A percentile compares a stretch with the other conserved stretches of the same genome.
These are phyloP conservation scores for Starmerella kuoi DNA, from an alignment of 805 yeast species.

Conservation along the genomic window DNA sequence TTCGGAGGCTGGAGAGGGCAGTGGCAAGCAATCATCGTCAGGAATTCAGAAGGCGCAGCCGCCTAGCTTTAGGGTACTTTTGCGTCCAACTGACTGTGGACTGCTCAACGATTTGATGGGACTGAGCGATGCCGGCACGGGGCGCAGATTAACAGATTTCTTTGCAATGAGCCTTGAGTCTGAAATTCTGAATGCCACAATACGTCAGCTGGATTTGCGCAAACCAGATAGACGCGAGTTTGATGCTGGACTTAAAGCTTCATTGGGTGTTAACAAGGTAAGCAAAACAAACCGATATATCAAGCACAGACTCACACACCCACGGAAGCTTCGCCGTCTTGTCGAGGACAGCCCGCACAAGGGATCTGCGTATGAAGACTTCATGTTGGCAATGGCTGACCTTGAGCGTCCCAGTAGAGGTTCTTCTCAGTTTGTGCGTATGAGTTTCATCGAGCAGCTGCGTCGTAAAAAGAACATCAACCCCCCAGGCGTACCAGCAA, in stretches of 20 bases:
- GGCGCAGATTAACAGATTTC: slow-evolving; percentile 57
- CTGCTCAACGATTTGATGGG: slow-evolving; percentile 74
- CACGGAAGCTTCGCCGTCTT: slow-evolving; percentile 34
- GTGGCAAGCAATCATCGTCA: neutral
- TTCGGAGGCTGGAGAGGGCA: neutral
- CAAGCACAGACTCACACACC: slow-evolving; percentile 28
- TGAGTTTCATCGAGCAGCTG: slow-evolving; percentile 79
- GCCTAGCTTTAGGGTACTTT: slow-evolving; percentile 60
- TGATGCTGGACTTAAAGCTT: slow-evolving; percentile 30
- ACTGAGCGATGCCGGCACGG: slow-evolving; percentile 62
- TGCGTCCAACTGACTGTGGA: slow-evolving; percentile 70
- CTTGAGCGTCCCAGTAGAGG: slow-evolving; percentile 32
- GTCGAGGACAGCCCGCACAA: slow-evolving; percentile 67
- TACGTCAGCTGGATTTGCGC: slow-evolving; percentile 61
- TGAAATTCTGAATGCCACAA: slow-evolving; percentile 68
- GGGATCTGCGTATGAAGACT: slow-evolving; percentile 75
- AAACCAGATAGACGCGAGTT: slow-evolving; percentile 40
- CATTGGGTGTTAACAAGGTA: neutral
- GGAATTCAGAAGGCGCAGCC: slow-evolving; percentile 31
- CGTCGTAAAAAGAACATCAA: slow-evolving; percentile 42
- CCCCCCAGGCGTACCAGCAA: slow-evolving; percentile 28
- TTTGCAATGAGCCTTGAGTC: slow-evolving; percentile 73
- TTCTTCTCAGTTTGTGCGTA: slow-evolving; percentile 59
- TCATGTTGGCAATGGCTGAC: slow-evolving; percentile 63
- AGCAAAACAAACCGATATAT: slow-evolving; percentile 1